Conservation (phyloP, 2,329 filamentous ascomycete species). For the Helotiales sp. region DNA sequence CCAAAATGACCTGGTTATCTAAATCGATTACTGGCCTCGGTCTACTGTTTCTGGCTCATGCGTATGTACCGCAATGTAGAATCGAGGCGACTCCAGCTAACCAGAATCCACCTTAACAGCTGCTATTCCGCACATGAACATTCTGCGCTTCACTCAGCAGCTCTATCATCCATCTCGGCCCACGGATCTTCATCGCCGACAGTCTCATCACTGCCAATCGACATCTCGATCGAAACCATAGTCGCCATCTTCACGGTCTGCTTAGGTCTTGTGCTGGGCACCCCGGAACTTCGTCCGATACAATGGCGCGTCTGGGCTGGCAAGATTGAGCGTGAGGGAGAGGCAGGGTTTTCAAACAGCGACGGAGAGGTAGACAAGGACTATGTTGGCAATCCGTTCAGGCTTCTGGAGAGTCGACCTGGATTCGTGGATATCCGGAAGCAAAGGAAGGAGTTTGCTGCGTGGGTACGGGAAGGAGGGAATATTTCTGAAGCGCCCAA, state of each 20-base stretch:
- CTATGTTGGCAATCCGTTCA: conserved; percentile 79
- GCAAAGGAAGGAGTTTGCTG: conserved; percentile 77
- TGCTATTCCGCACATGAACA: conserved; percentile 98
- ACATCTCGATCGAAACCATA: conserved; percentile 88
- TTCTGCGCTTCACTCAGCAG: conserved; percentile 68
- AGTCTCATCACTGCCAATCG: conserved; percentile 68
- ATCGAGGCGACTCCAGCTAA: not conserved
- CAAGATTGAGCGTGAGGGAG: conserved; percentile 79
- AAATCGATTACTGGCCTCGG: conserved; percentile 75
- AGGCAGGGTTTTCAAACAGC: conserved; percentile 59
- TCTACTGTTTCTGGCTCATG: conserved; percentile 79
- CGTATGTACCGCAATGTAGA: conserved; percentile 61
- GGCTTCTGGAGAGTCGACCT: conserved; percentile 75
- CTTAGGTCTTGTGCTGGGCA: conserved; percentile 78
- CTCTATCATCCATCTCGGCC: conserved; percentile 51
- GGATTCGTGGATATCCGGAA: conserved; percentile 89
- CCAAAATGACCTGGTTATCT: conserved; percentile 72
- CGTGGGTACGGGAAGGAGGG: conserved; percentile 64
- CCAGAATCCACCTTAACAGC: conserved; percentile 53
- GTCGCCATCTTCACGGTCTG: conserved; percentile 80
- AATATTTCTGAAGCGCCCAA: conserved; percentile 22
- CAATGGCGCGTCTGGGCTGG: conserved; percentile 82
- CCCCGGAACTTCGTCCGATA: conserved; percentile 82
- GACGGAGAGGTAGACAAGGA: conserved; percentile 72
- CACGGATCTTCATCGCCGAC: conserved; percentile 48